These are phyloP conservation scores for Mortierella sp. DNA, from an alignment of 371 early-diverging fungal genomes.

Conservation along the genomic window DNA sequence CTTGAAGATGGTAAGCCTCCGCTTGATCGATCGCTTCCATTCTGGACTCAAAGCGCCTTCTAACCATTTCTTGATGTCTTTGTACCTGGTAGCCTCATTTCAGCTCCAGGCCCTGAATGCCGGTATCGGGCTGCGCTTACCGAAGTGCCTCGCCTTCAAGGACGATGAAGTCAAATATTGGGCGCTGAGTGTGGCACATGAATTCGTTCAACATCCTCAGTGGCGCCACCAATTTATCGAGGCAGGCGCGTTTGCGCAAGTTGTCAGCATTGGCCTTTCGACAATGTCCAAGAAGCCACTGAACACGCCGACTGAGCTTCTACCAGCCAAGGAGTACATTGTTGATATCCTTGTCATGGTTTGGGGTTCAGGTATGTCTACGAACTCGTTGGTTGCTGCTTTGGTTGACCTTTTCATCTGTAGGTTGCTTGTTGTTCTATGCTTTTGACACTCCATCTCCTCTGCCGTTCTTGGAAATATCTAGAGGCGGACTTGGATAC, in stretches of 20 bases:
- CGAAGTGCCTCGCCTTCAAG: constrained; percentile 73
- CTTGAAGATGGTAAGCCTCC: constrained; percentile 66
- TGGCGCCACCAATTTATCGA: constrained; percentile 53
- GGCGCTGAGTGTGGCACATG: constrained; percentile 74
- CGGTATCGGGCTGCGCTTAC: constrained; percentile 73
- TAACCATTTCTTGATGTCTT: background rate
- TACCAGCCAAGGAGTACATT: constrained; percentile 40
- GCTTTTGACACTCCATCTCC: background rate
- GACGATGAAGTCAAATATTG: constrained; percentile 84
- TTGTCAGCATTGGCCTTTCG: constrained; percentile 45
- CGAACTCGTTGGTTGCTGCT: background rate
- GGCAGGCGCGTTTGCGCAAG: constrained; percentile 46
- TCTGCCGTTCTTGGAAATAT: background rate
- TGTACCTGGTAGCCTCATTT: constrained; percentile 49
- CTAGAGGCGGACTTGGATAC: constrained; percentile 29
- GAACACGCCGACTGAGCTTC: constrained; percentile 32
- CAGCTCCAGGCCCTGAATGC: constrained; percentile 70
- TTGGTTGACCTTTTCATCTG: background rate
- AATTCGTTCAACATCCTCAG: constrained; percentile 53
- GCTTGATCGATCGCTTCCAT: background rate
- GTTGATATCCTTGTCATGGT: constrained; percentile 44
- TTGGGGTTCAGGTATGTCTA: constrained; percentile 45
- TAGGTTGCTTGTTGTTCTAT: background rate
- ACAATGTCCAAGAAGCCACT: constrained; percentile 39
- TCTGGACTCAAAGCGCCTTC: background rate